Conservation (phyloP, 2,329 filamentous ascomycete genomes). For the Fusarium sp. region DNA sequence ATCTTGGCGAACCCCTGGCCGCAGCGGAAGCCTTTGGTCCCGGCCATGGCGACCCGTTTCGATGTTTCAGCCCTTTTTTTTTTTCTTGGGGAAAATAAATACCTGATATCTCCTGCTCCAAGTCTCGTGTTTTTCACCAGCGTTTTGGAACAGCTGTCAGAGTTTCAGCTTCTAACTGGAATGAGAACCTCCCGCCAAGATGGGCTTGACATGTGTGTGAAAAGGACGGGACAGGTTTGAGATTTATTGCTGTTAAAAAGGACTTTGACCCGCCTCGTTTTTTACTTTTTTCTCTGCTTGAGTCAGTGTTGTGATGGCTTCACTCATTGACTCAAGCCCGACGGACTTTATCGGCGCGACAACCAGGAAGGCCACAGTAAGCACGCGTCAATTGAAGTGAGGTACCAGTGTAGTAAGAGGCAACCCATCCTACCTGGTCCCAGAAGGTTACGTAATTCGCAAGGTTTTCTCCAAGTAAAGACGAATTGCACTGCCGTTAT, state of each 20-base stretch:
- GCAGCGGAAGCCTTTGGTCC: constrained; percentile 29
- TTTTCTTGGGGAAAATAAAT: background rate
- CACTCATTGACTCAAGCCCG: background rate
- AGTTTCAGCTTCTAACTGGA: constrained; percentile 25
- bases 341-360: background rate
- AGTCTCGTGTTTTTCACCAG: constrained; percentile 13
- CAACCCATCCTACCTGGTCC: background rate
- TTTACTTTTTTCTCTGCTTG: background rate
- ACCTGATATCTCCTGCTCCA: constrained; percentile 1
- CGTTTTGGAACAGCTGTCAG: constrained; percentile 24
- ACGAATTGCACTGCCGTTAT: background rate
- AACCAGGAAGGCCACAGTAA: no score
- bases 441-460: background rate
- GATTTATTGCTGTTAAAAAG: constrained; percentile 10
- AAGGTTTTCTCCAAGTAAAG: no score
- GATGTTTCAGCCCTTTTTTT: constrained; percentile 22
- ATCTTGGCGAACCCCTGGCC: constrained; percentile 23
- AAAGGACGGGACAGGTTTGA: background rate
- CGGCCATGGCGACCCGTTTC: constrained; percentile 24
- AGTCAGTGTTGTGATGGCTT: background rate
- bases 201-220: background rate
- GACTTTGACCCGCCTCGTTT: background rate
- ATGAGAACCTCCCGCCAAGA: constrained; percentile 6
- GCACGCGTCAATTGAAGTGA: no score
- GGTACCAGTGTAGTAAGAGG: background rate